Base-by-base conservation (phyloP, 768 basidiomycete genomes). In the Dacryopinax primogenitus region DNA sequence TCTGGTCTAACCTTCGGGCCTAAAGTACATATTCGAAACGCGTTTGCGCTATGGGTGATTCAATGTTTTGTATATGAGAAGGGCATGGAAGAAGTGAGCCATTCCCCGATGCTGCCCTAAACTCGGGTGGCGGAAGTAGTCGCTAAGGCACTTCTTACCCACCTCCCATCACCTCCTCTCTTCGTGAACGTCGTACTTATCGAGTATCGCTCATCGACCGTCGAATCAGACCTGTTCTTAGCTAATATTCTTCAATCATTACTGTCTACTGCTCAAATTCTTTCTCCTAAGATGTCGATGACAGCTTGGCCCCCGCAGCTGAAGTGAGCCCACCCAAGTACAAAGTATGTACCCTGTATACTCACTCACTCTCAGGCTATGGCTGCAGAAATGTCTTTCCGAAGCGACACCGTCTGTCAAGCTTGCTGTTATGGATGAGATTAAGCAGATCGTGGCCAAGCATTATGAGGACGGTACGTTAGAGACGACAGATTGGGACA, bases 361-460 rank as follows among this genome's bases (percentile, higher is more conserved):
- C 16, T 37, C n/a, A 13, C 65, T 28, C 23, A 3, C 2, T 9
- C 26, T 30, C 3, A 98, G 94, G 78, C 86, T 88, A 74, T 97
- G 93, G 92, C 94, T 98, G 33, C 90, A 93, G 72, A 86, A 86
- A 76, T 95, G 90, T 73, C 80, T 98, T 28, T 86, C 89, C 28
- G 87, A 92, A 77, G 94, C 95, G 81, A 90, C 90, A 18, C 88
- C 93, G 68, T 76, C 81, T 63, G 97, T 95, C 77, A 85, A 88
- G 74, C 77, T 78, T 62, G 92, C 93, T 70, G 94, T 94, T 23
- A 91, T 93, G 72, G 82, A 87, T 67, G 96, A 99, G 80, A 78
- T 99, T 73, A 93, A 92, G 84, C 83, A 90, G 85, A 88, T 92
- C 82, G 96, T 99, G 76, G 87, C 89, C 83, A 84, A 92, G 70